Base-by-base conservation (phyloP, 305 asterid species). In the Fraxinus latifolia region DNA sequence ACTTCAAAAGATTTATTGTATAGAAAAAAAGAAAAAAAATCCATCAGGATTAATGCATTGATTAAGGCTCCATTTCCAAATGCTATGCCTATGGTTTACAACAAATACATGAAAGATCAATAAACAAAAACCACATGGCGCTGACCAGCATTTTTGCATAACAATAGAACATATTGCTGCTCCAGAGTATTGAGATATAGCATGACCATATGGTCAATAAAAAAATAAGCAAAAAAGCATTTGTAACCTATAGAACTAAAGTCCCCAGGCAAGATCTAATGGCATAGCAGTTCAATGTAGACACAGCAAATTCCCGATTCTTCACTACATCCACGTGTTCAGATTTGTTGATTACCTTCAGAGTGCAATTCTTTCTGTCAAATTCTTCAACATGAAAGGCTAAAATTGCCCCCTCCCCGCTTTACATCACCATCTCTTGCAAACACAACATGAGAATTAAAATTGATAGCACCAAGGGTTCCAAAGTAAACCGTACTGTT, bases 371-470 rank as follows among this genome's bases (percentile, higher is more conserved):
- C 76, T 89, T 83, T 74, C 81, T 67, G 89, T 87, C 89, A 89
- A 84, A 80, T 85, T 89, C 90, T 90, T 86, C 89, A n/a, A 85
- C 88, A 84, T 87, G 93, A 88, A 83, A 85, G 83, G 90, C 85
- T 87, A 89, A 82, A 87, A 87, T 86, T 78, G 86, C 82, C 84
- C 91, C 87, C 81, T 86, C 92, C 74, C 76, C 84, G 85, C 91
- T 87, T 85, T 85, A 89, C 88, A 90, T 88, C 95, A 87, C 83
- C 87, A 85, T 82, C 91, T 90, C 97, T 90, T 90, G 94, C 95
- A 90, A 89, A 88, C 88, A 91, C 86, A 92, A 90, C 84, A 75
- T 80, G 86, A 89, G 85, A 82, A 86, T 86, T 84, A 87, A 87
- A 84, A 84, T 67, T 84, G 85, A 83, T 77, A 82, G 83, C 73